phyloP scores from a whole-genome alignment of 208 protist genomes.

The Crithidia fasciculata region DNA sequence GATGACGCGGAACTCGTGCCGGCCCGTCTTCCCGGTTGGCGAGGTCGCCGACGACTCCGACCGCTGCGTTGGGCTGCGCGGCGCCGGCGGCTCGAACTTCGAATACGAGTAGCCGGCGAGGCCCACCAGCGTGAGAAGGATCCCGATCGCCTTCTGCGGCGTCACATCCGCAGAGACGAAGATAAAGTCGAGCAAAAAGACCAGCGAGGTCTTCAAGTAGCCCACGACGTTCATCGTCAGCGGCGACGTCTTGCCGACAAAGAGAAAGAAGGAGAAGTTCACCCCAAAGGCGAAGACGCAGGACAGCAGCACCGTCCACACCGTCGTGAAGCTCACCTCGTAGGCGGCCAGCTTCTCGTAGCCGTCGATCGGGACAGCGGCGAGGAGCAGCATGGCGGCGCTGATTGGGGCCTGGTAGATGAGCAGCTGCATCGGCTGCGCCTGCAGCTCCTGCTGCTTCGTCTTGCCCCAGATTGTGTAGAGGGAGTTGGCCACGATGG shows the following conservation, averaged over 20 bases:
- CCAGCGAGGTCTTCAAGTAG: constrained; percentile 82
- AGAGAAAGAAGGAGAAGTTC: constrained; percentile 92
- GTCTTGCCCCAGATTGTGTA: constrained; percentile 93
- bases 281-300: constrained; percentile 87
- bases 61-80: neutral
- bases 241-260: constrained; percentile 81
- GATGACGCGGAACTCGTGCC: constrained; percentile 13
- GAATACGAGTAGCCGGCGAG: constrained; percentile 63
- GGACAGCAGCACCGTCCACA: constrained; percentile 74
- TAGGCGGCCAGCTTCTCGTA: constrained; percentile 45
- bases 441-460: constrained; percentile 85
- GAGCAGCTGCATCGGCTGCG: constrained; percentile 86
- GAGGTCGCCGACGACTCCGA: neutral
- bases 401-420: constrained; percentile 87
- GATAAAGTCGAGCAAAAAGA: constrained; percentile 72
- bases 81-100: constrained; percentile 21
- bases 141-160: constrained; percentile 47
- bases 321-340: constrained; percentile 51
- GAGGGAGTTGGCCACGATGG: constrained; percentile 81
- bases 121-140: constrained; percentile 62
- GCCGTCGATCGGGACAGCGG: constrained; percentile 68
- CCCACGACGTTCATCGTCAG: constrained; percentile 87
- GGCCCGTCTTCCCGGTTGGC: neutral
- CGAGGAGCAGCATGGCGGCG: constrained; percentile 74
- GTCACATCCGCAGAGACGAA: constrained; percentile 45